Evolutionary conservation across 2,329 filamentous ascomycete genomes (phyloP).

Genomic region (Elsinoe necatrix): DNA sequence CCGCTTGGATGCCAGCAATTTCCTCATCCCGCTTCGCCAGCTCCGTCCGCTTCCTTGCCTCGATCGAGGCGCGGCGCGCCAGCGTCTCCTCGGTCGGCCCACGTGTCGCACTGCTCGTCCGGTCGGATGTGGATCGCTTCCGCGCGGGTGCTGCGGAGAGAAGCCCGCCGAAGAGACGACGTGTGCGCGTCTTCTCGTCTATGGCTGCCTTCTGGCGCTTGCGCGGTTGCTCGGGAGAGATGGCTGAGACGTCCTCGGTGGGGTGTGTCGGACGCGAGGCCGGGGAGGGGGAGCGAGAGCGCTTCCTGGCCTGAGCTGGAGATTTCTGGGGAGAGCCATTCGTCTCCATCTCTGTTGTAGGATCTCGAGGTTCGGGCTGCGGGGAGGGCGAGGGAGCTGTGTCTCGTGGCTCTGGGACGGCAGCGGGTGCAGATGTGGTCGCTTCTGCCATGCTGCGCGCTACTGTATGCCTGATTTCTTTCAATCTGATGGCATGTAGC

Average conservation of each 20-base stretch:
- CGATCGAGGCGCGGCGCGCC: neutral
- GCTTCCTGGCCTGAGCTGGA: neutral
- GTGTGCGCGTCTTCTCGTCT: slow-evolving; percentile 77
- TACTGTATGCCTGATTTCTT: no score
- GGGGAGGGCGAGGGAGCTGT: neutral
- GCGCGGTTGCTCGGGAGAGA: neutral
- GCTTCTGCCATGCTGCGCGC: neutral
- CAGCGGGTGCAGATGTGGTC: neutral
- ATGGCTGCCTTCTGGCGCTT: slow-evolving; percentile 15
- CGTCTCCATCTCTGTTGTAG: neutral
- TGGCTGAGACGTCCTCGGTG: neutral
- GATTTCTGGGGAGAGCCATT: neutral
- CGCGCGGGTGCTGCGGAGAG: slow-evolving; percentile 31
- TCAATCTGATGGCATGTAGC: no score
- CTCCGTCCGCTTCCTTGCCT: neutral
- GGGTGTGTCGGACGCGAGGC: neutral
- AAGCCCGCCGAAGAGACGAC: slow-evolving; percentile 76
- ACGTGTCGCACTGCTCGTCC: neutral
- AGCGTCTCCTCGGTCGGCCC: neutral
- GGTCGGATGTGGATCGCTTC: slow-evolving; percentile 41
- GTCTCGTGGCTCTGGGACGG: neutral
- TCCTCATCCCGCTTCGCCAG: slow-evolving; percentile 2
- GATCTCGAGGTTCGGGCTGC: neutral
- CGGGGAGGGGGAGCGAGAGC: neutral
- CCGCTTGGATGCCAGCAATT: neutral